Conservation (phyloP, 2,329 filamentous ascomycete species). For the Trichoderma sp. region DNA sequence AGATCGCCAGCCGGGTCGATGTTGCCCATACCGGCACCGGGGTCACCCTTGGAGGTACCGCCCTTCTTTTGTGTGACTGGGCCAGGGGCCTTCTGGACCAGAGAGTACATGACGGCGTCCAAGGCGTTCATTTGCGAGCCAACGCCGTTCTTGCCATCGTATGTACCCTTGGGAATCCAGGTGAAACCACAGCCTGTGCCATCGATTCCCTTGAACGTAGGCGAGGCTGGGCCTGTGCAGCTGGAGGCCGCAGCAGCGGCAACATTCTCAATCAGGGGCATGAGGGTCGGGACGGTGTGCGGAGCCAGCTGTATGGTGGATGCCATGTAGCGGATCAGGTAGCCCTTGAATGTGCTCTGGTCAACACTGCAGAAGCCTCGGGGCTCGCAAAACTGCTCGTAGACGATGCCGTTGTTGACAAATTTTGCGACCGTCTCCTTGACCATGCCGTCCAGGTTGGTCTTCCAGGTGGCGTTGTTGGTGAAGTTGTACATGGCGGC, state of each 20-base stretch:
- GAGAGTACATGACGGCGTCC: conserved; percentile 62
- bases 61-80: conserved; percentile 59
- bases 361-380: conserved; percentile 66
- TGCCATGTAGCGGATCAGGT: conserved; percentile 68
- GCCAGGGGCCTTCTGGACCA: conserved; percentile 48
- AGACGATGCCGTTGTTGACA: conserved; percentile 56
- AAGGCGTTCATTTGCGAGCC: conserved; percentile 72
- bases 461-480: conserved; percentile 54
- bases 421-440: conserved; percentile 56
- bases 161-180: conserved; percentile 58
- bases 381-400: conserved; percentile 68
- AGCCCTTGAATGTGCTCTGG: conserved; percentile 76
- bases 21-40: conserved; percentile 47
- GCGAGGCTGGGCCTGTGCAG: conserved; percentile 52
- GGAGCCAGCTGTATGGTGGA: conserved; percentile 58
- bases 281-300: conserved; percentile 52
- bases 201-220: conserved; percentile 53
- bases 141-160: conserved; percentile 64
- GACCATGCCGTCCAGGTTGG: conserved; percentile 61
- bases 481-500: conserved; percentile 68
- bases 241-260: conserved; percentile 55
- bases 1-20: conserved; percentile 37
- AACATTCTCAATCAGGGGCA: conserved; percentile 53
- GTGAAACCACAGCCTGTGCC: conserved; percentile 68
- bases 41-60: conserved; percentile 60